These are phyloP conservation scores for Scutellaria barbata DNA, from an alignment of 257 asterid species.

Conservation along the genomic window DNA sequence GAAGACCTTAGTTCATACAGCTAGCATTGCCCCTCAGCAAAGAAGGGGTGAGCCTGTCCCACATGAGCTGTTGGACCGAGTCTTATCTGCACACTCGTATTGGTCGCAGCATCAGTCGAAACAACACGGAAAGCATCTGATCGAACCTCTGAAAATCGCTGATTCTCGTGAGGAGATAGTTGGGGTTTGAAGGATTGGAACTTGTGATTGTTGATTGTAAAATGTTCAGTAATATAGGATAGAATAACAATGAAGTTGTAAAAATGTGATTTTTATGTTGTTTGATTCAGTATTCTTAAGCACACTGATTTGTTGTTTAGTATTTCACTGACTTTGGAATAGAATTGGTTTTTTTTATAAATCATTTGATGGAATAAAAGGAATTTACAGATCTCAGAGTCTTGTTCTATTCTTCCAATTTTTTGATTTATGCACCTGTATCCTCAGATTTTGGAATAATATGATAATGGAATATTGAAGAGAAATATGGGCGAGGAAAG, in stretches of 20 bases:
- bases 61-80: slow-evolving; percentile 81
- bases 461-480: neutral
- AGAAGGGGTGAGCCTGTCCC: slow-evolving; percentile 96
- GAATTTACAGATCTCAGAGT: neutral
- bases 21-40: slow-evolving; percentile 91
- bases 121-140: slow-evolving; percentile 56
- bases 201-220: slow-evolving; percentile 36
- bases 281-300: slow-evolving; percentile 34
- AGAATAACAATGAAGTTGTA: slow-evolving; percentile 45
- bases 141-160: slow-evolving; percentile 40
- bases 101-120: slow-evolving; percentile 83
- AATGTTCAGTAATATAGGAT: slow-evolving; percentile 40
- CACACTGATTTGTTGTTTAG: slow-evolving; percentile 51
- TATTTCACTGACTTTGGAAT: slow-evolving; percentile 29
- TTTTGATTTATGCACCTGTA: neutral
- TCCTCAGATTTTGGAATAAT: neutral
- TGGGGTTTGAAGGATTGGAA: slow-evolving; percentile 43
- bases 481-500: slow-evolving; percentile 1
- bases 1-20: slow-evolving; percentile 93
- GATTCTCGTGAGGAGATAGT: slow-evolving; percentile 40
- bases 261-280: slow-evolving; percentile 35
- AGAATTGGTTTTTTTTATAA: slow-evolving; percentile 51
- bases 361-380: slow-evolving; percentile 40
- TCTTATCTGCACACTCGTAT: slow-evolving; percentile 65
- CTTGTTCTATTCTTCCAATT: neutral